Conservation (phyloP, 164 flowering plant species). For the Tetrastigma voinierianum region DNA sequence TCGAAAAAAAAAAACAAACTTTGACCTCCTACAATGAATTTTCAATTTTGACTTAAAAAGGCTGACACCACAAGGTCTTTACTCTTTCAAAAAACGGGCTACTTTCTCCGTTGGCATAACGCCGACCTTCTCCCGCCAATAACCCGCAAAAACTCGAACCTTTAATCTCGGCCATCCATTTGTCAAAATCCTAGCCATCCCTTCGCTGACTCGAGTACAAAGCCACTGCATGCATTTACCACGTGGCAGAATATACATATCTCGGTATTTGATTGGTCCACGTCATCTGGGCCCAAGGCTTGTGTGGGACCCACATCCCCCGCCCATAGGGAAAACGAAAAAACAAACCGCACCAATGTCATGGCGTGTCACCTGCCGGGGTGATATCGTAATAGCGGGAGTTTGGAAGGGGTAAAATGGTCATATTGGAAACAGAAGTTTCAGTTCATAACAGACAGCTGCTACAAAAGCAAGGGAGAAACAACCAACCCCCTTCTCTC, state of each 20-base stretch:
- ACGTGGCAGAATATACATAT: neutral
- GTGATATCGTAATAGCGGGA: slow-evolving; percentile 17
- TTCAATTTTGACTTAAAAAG: too few relatives aligned
- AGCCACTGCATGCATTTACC: neutral
- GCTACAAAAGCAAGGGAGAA: slow-evolving; percentile 16
- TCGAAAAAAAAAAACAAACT: too few relatives aligned
- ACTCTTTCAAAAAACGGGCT: too few relatives aligned
- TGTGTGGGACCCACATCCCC: neutral
- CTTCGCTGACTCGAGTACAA: neutral
- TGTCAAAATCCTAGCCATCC: neutral
- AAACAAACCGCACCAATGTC: slow-evolving; percentile 7
- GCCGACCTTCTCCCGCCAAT: too few relatives aligned
- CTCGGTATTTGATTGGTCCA: neutral
- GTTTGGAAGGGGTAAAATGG: slow-evolving; percentile 18
- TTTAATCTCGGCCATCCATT: neutral
- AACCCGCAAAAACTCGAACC: too few relatives aligned
- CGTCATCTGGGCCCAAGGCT: neutral
- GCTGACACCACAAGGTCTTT: too few relatives aligned
- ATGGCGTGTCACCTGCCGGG: slow-evolving; percentile 13
- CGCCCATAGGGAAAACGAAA: slow-evolving; percentile 3
- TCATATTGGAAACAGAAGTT: slow-evolving; percentile 19
- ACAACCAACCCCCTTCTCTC: slow-evolving; percentile 16
- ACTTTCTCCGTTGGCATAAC: too few relatives aligned
- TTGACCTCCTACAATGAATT: too few relatives aligned
- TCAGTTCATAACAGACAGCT: slow-evolving; percentile 73